A percentile compares a stretch with the other conserved stretches of the same genome.
These are phyloP conservation scores for Colletotrichum tropicale DNA, from an alignment of 2,329 filamentous ascomycete genomes.

Conservation along the genomic window DNA sequence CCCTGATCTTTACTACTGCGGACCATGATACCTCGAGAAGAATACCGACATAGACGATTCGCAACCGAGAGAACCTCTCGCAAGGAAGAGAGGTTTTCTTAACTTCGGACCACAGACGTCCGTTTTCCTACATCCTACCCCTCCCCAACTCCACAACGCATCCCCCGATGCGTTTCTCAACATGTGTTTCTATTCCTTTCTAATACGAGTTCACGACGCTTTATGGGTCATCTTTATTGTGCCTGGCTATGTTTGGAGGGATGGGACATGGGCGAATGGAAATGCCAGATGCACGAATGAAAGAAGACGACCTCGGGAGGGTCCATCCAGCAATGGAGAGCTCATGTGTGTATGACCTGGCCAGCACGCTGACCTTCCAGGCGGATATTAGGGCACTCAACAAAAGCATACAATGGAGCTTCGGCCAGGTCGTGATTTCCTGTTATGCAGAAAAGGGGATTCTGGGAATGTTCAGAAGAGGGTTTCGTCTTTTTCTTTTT, in stretches of 20 bases:
- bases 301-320: slow-evolving; percentile 8
- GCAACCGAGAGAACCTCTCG: slow-evolving; percentile 37
- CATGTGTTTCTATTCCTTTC: slow-evolving; percentile 17
- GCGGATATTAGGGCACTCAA: background rate
- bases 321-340: slow-evolving; percentile 12
- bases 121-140: slow-evolving; percentile 33
- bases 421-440: slow-evolving; percentile 15
- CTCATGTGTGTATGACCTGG: background rate
- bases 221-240: slow-evolving; percentile 12
- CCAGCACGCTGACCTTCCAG: slow-evolving; percentile 3
- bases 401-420: slow-evolving; percentile 17
- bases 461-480: slow-evolving; percentile 16
- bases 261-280: background rate
- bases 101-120: slow-evolving; percentile 31
- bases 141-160: slow-evolving; percentile 8
- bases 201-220: slow-evolving; percentile 22
- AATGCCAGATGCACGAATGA: slow-evolving; percentile 3
- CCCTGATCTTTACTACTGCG: slow-evolving; percentile 40
- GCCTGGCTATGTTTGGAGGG: slow-evolving; percentile 3
- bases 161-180: slow-evolving; percentile 5
- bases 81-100: slow-evolving; percentile 29
- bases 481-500: slow-evolving; percentile 12
- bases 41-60: slow-evolving; percentile 45
- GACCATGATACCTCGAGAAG: slow-evolving; percentile 53
- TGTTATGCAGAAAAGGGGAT: slow-evolving; percentile 8